Percentiles rank a stretch among this genome's conserved stretches.
Conservation (phyloP, 2,329 filamentous ascomycete genomes). For the Pochonia chlamydosporia region DNA sequence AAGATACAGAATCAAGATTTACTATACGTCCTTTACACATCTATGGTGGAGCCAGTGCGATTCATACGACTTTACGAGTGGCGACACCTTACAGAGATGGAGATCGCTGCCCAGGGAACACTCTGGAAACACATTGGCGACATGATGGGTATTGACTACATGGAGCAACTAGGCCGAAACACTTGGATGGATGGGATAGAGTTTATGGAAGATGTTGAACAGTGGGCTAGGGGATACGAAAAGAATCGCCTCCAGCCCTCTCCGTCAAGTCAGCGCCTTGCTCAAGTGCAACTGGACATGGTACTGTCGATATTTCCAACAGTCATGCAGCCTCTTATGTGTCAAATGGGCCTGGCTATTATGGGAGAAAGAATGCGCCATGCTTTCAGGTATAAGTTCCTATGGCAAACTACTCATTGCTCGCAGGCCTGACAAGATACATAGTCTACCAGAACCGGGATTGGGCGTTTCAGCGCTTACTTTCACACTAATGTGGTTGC, state of each 20-base stretch:
- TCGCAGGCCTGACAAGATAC: neutral
- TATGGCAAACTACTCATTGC: neutral
- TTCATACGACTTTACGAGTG: slow-evolving; percentile 66
- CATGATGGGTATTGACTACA: slow-evolving; percentile 58
- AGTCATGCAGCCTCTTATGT: slow-evolving; percentile 37
- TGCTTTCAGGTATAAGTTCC: slow-evolving; percentile 52
- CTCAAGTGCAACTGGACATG: slow-evolving; percentile 54
- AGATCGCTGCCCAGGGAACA: slow-evolving; percentile 59
- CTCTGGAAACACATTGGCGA: slow-evolving; percentile 72
- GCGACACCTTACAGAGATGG: slow-evolving; percentile 60
- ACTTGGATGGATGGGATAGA: slow-evolving; percentile 45
- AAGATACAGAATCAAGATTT: slow-evolving; percentile 32
- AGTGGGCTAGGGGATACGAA: slow-evolving; percentile 54
- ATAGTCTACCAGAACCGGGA: slow-evolving; percentile 38
- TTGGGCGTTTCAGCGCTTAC: slow-evolving; percentile 32
- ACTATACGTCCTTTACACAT: slow-evolving; percentile 44
- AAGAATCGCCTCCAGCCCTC: slow-evolving; percentile 49
- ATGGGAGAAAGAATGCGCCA: slow-evolving; percentile 59
- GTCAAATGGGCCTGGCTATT: slow-evolving; percentile 48
- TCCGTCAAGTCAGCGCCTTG: slow-evolving; percentile 42
- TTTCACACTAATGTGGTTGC: slow-evolving; percentile 40
- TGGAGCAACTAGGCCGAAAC: slow-evolving; percentile 27
- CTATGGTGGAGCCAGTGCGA: slow-evolving; percentile 57
- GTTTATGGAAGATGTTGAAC: slow-evolving; percentile 41
- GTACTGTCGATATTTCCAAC: slow-evolving; percentile 50